Evolutionary conservation across 2,329 filamentous ascomycete species (phyloP).

Genomic region (Cladobotryum protrusum): DNA sequence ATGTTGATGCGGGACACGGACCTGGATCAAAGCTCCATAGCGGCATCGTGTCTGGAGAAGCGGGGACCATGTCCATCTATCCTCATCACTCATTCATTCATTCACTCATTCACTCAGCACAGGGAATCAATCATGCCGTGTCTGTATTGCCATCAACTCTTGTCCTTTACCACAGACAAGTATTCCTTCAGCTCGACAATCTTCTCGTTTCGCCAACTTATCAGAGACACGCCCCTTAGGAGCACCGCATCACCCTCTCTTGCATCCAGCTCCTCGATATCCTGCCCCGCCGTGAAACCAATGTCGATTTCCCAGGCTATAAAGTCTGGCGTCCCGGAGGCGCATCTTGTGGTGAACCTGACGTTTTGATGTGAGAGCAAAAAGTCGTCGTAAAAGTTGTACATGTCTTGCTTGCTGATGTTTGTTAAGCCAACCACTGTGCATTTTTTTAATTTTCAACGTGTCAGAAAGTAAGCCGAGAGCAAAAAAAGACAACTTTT

Average conservation of each 20-base stretch:
- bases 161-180: neutral
- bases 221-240: constrained; percentile 6
- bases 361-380: constrained; percentile 1
- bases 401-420: neutral
- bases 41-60: too few species aligned
- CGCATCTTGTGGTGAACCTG: constrained; percentile 1
- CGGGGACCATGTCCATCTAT: too few species aligned
- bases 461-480: too few species aligned
- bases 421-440: constrained; percentile 2
- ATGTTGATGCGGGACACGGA: too few species aligned
- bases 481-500: too few species aligned
- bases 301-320: constrained; percentile 6
- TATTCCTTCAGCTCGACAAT: constrained; percentile 10
- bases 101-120: too few species aligned
- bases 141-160: too few species aligned
- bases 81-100: too few species aligned
- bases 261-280: neutral
- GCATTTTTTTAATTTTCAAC: too few species aligned
- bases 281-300: neutral
- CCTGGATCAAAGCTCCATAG: too few species aligned
- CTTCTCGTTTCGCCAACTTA: constrained; percentile 3
- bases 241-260: constrained; percentile 1
- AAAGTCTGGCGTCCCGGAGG: constrained; percentile 1
- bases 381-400: constrained; percentile 5
- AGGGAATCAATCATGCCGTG: too few species aligned